phyloP scores from a whole-genome alignment of 768 basidiomycete genomes.

The Lentinula raphanica region DNA sequence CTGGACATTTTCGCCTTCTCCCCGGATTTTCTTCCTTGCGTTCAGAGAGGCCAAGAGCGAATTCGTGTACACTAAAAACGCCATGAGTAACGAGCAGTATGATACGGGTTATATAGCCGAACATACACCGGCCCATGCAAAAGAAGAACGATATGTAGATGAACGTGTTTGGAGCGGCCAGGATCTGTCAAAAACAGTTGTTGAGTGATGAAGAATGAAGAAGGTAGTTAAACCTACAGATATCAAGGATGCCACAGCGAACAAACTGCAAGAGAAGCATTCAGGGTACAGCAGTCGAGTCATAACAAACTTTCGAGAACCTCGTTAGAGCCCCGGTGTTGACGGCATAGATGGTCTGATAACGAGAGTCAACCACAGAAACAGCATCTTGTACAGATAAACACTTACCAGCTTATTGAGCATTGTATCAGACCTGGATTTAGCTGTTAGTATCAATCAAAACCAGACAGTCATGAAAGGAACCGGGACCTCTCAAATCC shows the following conservation, averaged over 20 bases:
- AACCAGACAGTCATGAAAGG: not conserved
- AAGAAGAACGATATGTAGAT: conserved; percentile 51
- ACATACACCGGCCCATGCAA: conserved; percentile 43
- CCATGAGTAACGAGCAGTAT: not conserved
- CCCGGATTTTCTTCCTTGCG: conserved; percentile 33
- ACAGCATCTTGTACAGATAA: not conserved
- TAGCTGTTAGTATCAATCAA: not conserved
- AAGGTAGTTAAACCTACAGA: conserved; percentile 23
- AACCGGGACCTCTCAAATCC: conserved; percentile 51
- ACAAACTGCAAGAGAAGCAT: conserved; percentile 24
- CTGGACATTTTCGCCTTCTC: conserved; percentile 28
- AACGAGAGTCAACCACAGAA: not conserved
- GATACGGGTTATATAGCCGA: not conserved
- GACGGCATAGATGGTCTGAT: conserved; percentile 48
- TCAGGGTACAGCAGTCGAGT: not conserved
- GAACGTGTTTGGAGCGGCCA: conserved; percentile 29
- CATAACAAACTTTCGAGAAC: conserved; percentile 25
- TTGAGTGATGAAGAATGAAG: not conserved
- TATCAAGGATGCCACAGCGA: conserved; percentile 46
- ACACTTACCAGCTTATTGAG: conserved; percentile 41
- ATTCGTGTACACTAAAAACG: conserved; percentile 41
- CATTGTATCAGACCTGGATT: conserved; percentile 40
- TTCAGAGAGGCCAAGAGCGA: conserved; percentile 50
- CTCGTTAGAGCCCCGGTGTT: conserved; percentile 38
- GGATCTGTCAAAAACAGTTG: conserved; percentile 34